A percentile compares a stretch with the other conserved stretches of the same genome.
phyloP scores from a whole-genome alignment of 352 stramenopile genomes.

The Blastocystis sp. region DNA sequence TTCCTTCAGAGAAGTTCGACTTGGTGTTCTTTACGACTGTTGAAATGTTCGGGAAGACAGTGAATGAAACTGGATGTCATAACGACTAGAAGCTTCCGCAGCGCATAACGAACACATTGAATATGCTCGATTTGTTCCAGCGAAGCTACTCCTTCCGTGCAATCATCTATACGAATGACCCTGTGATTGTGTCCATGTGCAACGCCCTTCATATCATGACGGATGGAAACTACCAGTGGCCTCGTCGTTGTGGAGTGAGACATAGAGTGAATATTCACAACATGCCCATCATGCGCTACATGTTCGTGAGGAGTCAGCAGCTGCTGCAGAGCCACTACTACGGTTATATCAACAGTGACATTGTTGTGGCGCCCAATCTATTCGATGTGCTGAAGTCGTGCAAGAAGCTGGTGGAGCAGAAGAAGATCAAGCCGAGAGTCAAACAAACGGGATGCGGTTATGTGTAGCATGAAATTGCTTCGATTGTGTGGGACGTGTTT shows the following conservation, averaged over 20 bases:
- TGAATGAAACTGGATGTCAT: neutral
- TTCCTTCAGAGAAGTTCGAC: neutral
- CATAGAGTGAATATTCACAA: neutral
- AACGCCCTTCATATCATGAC: neutral
- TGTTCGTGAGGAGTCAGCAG: neutral
- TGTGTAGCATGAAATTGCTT: conserved; percentile 5
- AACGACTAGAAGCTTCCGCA: neutral
- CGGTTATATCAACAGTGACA: conserved; percentile 48
- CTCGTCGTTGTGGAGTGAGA: neutral
- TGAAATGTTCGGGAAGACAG: conserved; percentile 12
- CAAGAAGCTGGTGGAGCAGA: neutral
- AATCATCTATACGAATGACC: conserved; percentile 1
- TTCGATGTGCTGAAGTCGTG: neutral
- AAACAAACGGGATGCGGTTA: neutral
- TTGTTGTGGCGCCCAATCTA: conserved; percentile 10
- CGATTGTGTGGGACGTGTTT: conserved; percentile 14
- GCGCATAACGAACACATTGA: conserved; percentile 3
- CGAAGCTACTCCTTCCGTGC: conserved; percentile 16
- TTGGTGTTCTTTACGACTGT: conserved; percentile 18
- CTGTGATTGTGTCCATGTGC: neutral
- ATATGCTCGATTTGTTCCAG: conserved; percentile 22
- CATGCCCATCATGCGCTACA: conserved; percentile 1
- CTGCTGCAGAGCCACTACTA: neutral
- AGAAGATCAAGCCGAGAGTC: neutral
- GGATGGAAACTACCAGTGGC: neutral